Percentiles rank a stretch among this genome's conserved stretches.
Conservation (phyloP, 768 basidiomycete genomes). For the Pulveroboletus sp. region DNA sequence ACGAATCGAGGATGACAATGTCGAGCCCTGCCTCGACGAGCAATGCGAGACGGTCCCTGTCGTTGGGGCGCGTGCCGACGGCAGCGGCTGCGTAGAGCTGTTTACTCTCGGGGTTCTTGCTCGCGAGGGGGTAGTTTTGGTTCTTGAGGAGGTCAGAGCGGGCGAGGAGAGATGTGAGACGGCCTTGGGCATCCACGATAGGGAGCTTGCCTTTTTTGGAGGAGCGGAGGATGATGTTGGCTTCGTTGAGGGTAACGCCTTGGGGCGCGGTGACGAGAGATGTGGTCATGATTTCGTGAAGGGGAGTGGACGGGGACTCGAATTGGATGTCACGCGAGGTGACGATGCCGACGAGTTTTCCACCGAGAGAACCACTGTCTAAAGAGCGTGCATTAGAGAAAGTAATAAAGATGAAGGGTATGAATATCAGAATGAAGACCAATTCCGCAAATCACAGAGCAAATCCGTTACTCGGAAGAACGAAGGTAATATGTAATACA, state of each 20-base stretch:
- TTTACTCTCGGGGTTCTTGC: slow-evolving; percentile 86
- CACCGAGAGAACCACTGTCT: slow-evolving; percentile 87
- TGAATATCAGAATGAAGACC: slow-evolving; percentile 16
- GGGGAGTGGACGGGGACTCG: slow-evolving; percentile 59
- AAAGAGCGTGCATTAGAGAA: slow-evolving; percentile 19
- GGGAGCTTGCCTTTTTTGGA: slow-evolving; percentile 99
- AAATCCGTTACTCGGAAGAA: slow-evolving; percentile 79
- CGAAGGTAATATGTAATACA: slow-evolving; percentile 69
- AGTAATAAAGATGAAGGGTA: slow-evolving; percentile 4
- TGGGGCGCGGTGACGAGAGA: slow-evolving; percentile 81
- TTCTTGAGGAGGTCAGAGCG: slow-evolving; percentile 98
- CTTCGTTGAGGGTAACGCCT: slow-evolving; percentile 88
- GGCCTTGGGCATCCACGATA: slow-evolving; percentile 63
- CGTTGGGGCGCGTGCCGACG: slow-evolving; percentile 87
- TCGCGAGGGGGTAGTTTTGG: slow-evolving; percentile 93
- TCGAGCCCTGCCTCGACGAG: slow-evolving; percentile 95
- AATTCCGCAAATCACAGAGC: slow-evolving; percentile 74
- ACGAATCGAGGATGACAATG: slow-evolving; percentile 92
- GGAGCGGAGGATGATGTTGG: slow-evolving; percentile 91
- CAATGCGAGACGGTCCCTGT: slow-evolving; percentile 78
- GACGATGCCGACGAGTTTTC: slow-evolving; percentile 94
- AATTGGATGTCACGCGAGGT: slow-evolving; percentile 97
- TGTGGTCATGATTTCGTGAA: slow-evolving; percentile 87
- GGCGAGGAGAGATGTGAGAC: slow-evolving; percentile 81
- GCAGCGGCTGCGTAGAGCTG: slow-evolving; percentile 97